Evolutionary conservation across 768 basidiomycete species (phyloP), one percentile per base, ranked within the genome.

Genomic region (Kwoniella sp.): DNA sequence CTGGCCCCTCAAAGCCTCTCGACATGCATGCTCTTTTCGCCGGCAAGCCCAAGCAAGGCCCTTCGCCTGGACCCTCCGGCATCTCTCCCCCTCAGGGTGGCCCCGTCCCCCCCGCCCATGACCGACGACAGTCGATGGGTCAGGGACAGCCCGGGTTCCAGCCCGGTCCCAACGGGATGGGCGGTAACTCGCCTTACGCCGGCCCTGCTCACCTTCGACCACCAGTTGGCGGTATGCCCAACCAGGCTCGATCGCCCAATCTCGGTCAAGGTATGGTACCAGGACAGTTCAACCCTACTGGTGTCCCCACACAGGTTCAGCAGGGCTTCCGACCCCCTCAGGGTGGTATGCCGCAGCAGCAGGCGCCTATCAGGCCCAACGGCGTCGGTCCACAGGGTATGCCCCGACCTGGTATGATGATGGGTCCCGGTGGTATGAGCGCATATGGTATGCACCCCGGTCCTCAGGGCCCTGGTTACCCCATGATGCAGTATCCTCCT

Each of bases 21-120:
- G 78, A 80, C 53, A 64, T 78, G 56, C 65, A 76, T 59, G 75
- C 76, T 54, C 51, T 80, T 22, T 80, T 80, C 68, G 43, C 45
- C 10, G 56, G 53, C 37, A 66, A 62, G 36, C 57, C 63, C 15
- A 26, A 53, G 28, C 29, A 56, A 5, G 25, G 40, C 29, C 23
- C 49, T 36, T 17, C 44, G 34, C 19, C 46, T 19, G 46, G 50
- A 20, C 26, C 58, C 33, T 26, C 59, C 26, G 23, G 51, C 25
- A 48, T 53, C 39, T 56, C 58, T 15, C 45, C 57, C 11, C 29
- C 60, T 3, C 50, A 54, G 9, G 40, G 40, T 9, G 34, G 22
- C 14, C 28, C 58, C 32, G 40, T 59, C 3, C 38, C 55, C 19
- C 36, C 53, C 9, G 38, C 43, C 17, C 52, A 57, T 42, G 57